A percentile compares a stretch with the other conserved stretches of the same genome.
Conservation (phyloP, 805 yeast species). For the Candida corydali region DNA sequence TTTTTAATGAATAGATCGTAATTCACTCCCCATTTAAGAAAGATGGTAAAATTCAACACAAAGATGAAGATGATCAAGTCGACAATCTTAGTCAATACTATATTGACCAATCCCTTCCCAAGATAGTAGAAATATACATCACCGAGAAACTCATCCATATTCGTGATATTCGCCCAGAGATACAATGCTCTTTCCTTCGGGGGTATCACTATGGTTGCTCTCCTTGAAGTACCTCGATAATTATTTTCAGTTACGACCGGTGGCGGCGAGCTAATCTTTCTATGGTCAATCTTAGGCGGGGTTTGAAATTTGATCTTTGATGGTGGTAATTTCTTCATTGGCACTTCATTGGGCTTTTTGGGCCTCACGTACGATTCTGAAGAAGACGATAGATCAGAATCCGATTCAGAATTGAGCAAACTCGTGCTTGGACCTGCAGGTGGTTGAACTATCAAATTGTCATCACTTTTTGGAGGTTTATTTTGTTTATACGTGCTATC, state of each 20-base stretch:
- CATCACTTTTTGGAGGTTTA: neutral
- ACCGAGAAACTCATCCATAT: slow-evolving; percentile 78
- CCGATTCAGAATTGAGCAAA: slow-evolving; percentile 30
- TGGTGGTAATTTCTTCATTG: neutral
- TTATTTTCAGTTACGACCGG: slow-evolving; percentile 4
- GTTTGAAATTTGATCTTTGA: slow-evolving; percentile 7
- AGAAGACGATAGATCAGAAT: slow-evolving; percentile 28
- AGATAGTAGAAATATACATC: slow-evolving; percentile 81
- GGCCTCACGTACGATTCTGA: slow-evolving; percentile 10
- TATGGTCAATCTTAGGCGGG: slow-evolving; percentile 8
- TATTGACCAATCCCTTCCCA: slow-evolving; percentile 81
- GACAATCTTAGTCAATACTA: slow-evolving; percentile 58
- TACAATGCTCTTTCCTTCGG: slow-evolving; percentile 76
- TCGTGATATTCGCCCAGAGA: slow-evolving; percentile 95
- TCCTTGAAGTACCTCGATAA: slow-evolving; percentile 7
- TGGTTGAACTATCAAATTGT: neutral
- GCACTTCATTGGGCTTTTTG: slow-evolving; percentile 1
- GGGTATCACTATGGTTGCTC: slow-evolving; percentile 24
- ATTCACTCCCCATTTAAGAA: slow-evolving; percentile 79
- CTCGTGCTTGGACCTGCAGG: slow-evolving; percentile 9
- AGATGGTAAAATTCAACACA: slow-evolving; percentile 74
- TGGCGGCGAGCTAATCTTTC: slow-evolving; percentile 8
- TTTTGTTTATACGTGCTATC: slow-evolving; percentile 14
- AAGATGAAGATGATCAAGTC: slow-evolving; percentile 75
- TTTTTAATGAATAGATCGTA: slow-evolving; percentile 31